Percentiles rank a stretch among this genome's conserved stretches.
phyloP scores from a whole-genome alignment of 305 asterid genomes.

The Fraxinus angustifolia region DNA sequence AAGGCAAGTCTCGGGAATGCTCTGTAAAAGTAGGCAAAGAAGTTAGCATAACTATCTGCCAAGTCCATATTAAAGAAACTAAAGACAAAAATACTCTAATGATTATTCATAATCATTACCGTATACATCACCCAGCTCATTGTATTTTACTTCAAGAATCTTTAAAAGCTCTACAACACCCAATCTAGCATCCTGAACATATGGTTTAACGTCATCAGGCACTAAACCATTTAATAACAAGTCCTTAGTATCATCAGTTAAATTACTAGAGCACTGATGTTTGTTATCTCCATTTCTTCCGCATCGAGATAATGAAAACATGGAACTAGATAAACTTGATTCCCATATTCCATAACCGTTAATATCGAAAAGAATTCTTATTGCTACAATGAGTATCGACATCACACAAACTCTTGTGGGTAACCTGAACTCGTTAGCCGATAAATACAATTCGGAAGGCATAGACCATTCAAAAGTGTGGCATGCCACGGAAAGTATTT shows the following conservation, averaged over 20 bases:
- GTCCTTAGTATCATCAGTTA: conserved; percentile 18
- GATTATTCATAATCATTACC: conserved; percentile 41
- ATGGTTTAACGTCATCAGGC: conserved; percentile 19
- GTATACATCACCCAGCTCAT: conserved; percentile 39
- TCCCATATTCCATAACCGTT: conserved; percentile 86
- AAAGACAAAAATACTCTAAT: neutral
- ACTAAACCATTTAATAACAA: conserved; percentile 24
- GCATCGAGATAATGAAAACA: conserved; percentile 19
- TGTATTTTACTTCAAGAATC: conserved; percentile 49
- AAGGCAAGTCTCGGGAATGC: conserved; percentile 44
- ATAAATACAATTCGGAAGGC: conserved; percentile 66
- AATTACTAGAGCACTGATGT: conserved; percentile 11
- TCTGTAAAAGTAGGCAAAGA: conserved; percentile 39
- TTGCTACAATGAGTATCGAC: conserved; percentile 69
- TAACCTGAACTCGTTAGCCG: conserved; percentile 45
- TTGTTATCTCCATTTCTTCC: conserved; percentile 25
- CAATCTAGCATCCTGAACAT: conserved; percentile 22
- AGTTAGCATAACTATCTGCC: conserved; percentile 1
- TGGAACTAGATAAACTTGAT: conserved; percentile 39
- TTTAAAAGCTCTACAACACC: conserved; percentile 46
- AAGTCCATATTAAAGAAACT: conserved; percentile 10
- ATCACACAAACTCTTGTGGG: conserved; percentile 76
- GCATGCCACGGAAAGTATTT: conserved; percentile 57
- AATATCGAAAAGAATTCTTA: conserved; percentile 55
- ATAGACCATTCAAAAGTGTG: conserved; percentile 67